Evolutionary conservation across 148 eudicot genomes (phyloP).

Genomic region (Chenopodium quinoa): DNA sequence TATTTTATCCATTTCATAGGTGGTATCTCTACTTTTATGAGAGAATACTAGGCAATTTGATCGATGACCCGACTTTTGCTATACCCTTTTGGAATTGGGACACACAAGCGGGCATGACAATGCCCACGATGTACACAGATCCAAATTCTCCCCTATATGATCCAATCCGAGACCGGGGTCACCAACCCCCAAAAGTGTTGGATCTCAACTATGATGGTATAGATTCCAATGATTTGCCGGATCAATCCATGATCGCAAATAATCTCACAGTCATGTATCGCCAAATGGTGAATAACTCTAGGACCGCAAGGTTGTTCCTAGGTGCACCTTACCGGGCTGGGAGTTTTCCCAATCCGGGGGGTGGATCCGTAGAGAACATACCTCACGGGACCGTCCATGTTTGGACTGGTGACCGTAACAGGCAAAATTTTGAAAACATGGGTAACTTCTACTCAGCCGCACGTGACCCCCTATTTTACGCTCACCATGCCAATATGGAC

Average conservation of each 20-base stretch:
- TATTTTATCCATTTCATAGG: slow-evolving; percentile 79
- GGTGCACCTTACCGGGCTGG: slow-evolving; percentile 61
- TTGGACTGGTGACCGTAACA: slow-evolving; percentile 64
- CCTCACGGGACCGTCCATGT: slow-evolving; percentile 77
- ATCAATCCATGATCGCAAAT: not conserved
- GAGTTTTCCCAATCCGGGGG: slow-evolving; percentile 52
- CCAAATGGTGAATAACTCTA: slow-evolving; percentile 27
- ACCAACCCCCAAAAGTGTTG: not conserved
- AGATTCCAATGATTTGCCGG: not conserved
- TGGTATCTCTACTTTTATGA: slow-evolving; percentile 72
- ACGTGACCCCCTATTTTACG: slow-evolving; percentile 67
- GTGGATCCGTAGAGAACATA: slow-evolving; percentile 55
- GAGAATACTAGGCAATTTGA: slow-evolving; percentile 51
- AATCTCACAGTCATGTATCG: slow-evolving; percentile 16
- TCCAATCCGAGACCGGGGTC: not conserved
- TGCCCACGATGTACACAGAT: slow-evolving; percentile 49
- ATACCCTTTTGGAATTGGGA: slow-evolving; percentile 92
- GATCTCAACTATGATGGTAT: not conserved
- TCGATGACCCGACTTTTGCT: slow-evolving; percentile 70
- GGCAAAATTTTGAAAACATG: slow-evolving; percentile 68
- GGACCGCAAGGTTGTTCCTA: slow-evolving; percentile 49
- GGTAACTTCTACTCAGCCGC: slow-evolving; percentile 89
- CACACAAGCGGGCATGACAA: slow-evolving; percentile 50
- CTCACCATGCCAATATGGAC: slow-evolving; percentile 72
- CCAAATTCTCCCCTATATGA: slow-evolving; percentile 46